These are phyloP conservation scores for Kernera saxatilis DNA, from an alignment of 345 rosid species.

Conservation along the genomic window DNA sequence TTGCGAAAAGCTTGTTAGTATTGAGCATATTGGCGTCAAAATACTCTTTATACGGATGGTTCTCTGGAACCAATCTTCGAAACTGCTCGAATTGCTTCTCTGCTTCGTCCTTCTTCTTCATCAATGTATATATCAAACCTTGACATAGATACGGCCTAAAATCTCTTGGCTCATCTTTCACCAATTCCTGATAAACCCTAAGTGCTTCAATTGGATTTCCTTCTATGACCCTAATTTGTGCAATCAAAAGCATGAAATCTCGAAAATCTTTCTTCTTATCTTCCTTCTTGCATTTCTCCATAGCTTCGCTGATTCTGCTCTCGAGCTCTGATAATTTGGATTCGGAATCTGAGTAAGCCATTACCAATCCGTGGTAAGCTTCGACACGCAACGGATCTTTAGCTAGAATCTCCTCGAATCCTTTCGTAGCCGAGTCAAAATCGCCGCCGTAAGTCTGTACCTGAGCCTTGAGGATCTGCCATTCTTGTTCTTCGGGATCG, in stretches of 20 bases:
- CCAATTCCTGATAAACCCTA: conserved; percentile 69
- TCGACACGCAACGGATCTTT: conserved; percentile 73
- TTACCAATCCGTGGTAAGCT: conserved; percentile 79
- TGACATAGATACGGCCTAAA: conserved; percentile 87
- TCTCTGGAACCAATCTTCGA: conserved; percentile 65
- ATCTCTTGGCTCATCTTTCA: conserved; percentile 82
- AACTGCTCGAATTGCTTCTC: conserved; percentile 78
- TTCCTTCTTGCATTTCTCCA: conserved; percentile 70
- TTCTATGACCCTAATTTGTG: conserved; percentile 66
- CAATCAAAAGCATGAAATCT: conserved; percentile 74
- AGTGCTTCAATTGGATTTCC: conserved; percentile 61
- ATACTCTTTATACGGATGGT: conserved; percentile 85
- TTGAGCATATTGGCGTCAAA: conserved; percentile 66
- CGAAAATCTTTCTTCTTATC: conserved; percentile 47
- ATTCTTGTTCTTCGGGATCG: conserved; percentile 66
- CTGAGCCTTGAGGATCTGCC: conserved; percentile 67
- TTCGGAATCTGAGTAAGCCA: conserved; percentile 57
- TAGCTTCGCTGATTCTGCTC: conserved; percentile 55
- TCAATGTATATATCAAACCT: conserved; percentile 69
- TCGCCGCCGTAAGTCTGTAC: conserved; percentile 57
- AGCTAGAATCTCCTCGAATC: conserved; percentile 56
- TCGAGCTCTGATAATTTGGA: conserved; percentile 38
- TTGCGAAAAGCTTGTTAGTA: conserved; percentile 21
- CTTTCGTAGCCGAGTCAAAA: conserved; percentile 45
- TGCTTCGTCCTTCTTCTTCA: conserved; percentile 78